phyloP scores from a whole-genome alignment of 2,329 filamentous ascomycete genomes.

The Didymellaceae sp. region DNA sequence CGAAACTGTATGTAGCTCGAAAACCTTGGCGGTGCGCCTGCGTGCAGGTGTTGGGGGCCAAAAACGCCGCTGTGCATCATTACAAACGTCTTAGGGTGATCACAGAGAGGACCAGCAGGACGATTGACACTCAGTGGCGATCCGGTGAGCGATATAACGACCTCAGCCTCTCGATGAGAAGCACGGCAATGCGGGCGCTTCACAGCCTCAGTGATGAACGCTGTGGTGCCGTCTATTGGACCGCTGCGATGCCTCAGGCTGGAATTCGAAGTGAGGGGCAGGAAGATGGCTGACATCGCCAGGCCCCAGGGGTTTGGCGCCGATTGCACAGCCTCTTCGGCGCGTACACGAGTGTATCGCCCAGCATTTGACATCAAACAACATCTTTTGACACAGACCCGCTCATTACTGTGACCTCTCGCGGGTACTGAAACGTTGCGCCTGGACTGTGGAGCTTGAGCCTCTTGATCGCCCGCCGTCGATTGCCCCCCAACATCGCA shows the following conservation, averaged over 20 bases:
- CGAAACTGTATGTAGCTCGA: background rate
- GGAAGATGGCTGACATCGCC: conserved; percentile 25
- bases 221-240: conserved; percentile 20
- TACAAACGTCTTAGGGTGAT: background rate
- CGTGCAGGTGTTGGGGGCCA: conserved; percentile 2
- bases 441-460: conserved; percentile 30
- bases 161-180: background rate
- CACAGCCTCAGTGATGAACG: conserved; percentile 30
- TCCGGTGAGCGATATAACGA: conserved; percentile 3
- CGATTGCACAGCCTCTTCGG: conserved; percentile 37
- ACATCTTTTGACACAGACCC: conserved; percentile 27
- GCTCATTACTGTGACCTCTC: conserved; percentile 29
- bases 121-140: background rate
- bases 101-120: background rate
- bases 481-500: conserved; percentile 17
- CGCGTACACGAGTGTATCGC: background rate
- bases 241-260: conserved; percentile 24
- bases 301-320: conserved; percentile 25
- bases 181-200: conserved; percentile 20
- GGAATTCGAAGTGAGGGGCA: conserved; percentile 25
- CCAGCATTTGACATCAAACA: conserved; percentile 23
- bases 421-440: conserved; percentile 28
- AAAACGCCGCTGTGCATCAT: background rate
- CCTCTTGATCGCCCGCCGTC: conserved; percentile 20
- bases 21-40: background rate